These are phyloP conservation scores for Eustoma russellianum DNA, from an alignment of 257 asterid species.

Conservation along the genomic window DNA sequence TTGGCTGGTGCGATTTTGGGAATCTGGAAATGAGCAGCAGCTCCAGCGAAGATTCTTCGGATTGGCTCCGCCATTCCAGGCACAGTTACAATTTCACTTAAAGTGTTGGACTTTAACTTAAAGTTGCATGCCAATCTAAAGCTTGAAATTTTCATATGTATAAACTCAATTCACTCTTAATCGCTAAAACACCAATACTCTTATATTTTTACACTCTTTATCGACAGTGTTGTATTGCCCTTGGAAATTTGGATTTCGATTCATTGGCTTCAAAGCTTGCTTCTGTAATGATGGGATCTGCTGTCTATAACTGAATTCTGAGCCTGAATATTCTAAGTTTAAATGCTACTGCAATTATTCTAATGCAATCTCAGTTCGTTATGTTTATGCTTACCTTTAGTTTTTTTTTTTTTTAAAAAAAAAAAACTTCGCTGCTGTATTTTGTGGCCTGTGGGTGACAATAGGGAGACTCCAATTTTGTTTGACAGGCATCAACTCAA, in stretches of 20 bases:
- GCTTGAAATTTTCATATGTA: too few species aligned
- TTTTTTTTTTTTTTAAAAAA: too few species aligned
- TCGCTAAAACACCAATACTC: not conserved
- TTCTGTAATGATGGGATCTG: too few species aligned
- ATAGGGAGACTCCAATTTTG: constrained; percentile 9
- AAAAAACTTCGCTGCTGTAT: not conserved
- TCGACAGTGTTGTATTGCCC: not conserved
- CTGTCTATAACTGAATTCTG: too few species aligned
- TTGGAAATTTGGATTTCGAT: not conserved
- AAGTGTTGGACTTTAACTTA: too few species aligned
- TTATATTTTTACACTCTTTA: not conserved
- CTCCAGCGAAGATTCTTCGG: constrained; percentile 84
- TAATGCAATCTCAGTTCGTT: not conserved
- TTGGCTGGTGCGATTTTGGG: not conserved
- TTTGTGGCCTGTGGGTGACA: constrained; percentile 8
- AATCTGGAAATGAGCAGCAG: constrained; percentile 11
- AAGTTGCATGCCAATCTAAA: too few species aligned
- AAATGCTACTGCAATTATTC: too few species aligned
- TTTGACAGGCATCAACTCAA: constrained; percentile 33
- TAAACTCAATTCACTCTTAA: not conserved
- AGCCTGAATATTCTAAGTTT: too few species aligned
- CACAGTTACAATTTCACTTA: constrained; percentile 1
- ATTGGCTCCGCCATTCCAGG: constrained; percentile 86
- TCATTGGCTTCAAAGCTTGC: not conserved
- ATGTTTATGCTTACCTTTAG: not conserved